A percentile compares a stretch with the other conserved stretches of the same genome.
phyloP scores from a whole-genome alignment of 192 early-diverging fungal species.

The Coemansia guatemalensis region DNA sequence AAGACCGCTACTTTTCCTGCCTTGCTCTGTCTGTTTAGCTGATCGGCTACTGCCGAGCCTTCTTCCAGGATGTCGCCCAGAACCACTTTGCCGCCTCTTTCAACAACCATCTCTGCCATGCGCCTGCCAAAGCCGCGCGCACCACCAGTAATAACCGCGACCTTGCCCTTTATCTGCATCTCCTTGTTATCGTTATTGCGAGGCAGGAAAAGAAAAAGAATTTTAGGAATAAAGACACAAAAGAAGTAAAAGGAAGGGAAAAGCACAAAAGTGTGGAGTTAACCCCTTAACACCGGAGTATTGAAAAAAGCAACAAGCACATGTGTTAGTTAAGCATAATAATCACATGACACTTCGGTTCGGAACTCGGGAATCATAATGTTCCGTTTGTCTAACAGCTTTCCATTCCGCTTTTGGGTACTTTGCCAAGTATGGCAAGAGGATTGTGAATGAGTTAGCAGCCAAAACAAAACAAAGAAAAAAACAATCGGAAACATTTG shows the following conservation, averaged over 20 bases:
- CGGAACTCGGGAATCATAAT: too few species aligned
- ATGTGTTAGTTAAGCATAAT: neutral
- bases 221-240: neutral
- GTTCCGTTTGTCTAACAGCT: too few species aligned
- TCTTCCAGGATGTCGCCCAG: conserved; percentile 61
- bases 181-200: neutral
- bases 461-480: too few species aligned
- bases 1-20: conserved; percentile 33
- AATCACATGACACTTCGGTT: too few species aligned
- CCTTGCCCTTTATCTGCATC: conserved; percentile 56
- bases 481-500: too few species aligned
- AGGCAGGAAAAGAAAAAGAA: neutral
- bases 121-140: conserved; percentile 69
- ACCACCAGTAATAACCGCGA: conserved; percentile 70
- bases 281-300: too few species aligned
- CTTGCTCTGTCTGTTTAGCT: conserved; percentile 28
- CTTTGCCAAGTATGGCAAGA: too few species aligned
- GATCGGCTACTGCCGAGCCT: conserved; percentile 34
- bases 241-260: neutral
- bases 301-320: neutral
- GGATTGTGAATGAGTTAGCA: too few species aligned
- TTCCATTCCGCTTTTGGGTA: too few species aligned
- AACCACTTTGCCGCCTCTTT: conserved; percentile 63
- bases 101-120: conserved; percentile 57
- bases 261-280: conserved; percentile 5